A percentile compares a stretch with the other conserved stretches of the same genome.
These are phyloP conservation scores for Eucalyptus polybractea DNA, from an alignment of 345 rosid genomes.

Conservation along the genomic window DNA sequence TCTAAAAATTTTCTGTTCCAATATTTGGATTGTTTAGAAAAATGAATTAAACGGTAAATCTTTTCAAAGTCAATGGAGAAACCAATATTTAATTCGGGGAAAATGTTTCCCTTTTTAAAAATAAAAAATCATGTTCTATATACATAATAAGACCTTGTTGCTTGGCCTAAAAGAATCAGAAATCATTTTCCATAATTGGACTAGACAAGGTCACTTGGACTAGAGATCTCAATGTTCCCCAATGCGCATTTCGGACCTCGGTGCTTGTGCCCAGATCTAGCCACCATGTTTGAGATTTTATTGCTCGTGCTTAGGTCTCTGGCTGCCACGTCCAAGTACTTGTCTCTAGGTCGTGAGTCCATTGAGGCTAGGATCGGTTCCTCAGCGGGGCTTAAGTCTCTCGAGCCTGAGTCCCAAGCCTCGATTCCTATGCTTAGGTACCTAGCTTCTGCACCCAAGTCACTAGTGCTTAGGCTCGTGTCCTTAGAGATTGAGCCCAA, in stretches of 20 bases:
- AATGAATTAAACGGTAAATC: background rate
- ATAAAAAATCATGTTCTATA: no score
- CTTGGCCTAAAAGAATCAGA: background rate
- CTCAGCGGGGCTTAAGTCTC: background rate
- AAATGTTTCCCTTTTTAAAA: background rate
- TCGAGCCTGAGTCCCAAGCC: background rate
- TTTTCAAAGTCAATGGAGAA: background rate
- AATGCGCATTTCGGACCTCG: background rate
- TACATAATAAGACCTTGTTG: background rate
- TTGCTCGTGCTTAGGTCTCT: rapidly evolving
- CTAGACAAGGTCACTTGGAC: background rate
- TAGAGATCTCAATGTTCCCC: background rate
- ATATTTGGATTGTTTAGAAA: background rate
- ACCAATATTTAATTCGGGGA: background rate
- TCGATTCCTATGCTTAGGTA: background rate
- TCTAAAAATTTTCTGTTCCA: background rate
- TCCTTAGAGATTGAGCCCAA: background rate
- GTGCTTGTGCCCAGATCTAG: background rate
- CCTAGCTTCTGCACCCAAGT: background rate
- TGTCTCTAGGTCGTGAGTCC: background rate
- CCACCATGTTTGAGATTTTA: background rate
- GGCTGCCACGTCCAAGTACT: background rate
- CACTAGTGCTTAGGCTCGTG: background rate
- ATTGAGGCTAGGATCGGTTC: background rate
- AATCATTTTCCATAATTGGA: background rate